Evolutionary conservation across 805 yeast species (phyloP), one percentile per base, ranked within the genome.

Genomic region (Schizosaccharomyces cryophilus): DNA sequence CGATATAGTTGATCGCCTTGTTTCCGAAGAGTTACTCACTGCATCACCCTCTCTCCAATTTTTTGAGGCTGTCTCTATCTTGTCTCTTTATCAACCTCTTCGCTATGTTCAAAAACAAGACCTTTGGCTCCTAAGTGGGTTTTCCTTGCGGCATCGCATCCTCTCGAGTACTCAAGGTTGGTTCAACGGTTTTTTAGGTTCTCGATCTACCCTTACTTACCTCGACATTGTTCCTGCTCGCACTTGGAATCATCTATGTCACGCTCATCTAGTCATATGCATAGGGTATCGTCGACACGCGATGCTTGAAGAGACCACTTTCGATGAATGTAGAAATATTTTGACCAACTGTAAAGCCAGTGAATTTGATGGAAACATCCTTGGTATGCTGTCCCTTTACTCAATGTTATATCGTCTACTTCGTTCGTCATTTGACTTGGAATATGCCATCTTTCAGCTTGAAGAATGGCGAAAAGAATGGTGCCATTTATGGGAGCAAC

Each of bases 201-300:
- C 56, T 21, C 21, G 38, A 17, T 21, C 56, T 7, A 51, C 56
- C 19, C 56, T 51, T 17, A 51, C 56, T 21, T 51, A 51, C n/a
- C 38, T 51, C 3, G 56, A 51, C n/a, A 51, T 51, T 29, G 38
- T 51, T 21, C 56, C 56, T 17, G 56, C 56, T 7, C 30, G 56
- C 9, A 51, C 56, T 21, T 51, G 56, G 56, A 51, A 51, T 24
- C 56, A 51, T 17, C 30, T 51, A 1, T 51, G 56, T 5, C 56
- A 51, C 17, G 56, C 30, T 3, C 56, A 51, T 29, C 17, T 51
- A 29, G 15, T 29, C 26, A 9, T 51, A 13, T 51, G 56, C 17
- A 51, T 51, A 17, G 56, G 56, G 9, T 51, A 51, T 51, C 56
- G 56, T 21, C 56, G 56, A 17, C 56, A 51, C 17, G 56, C 56